These are phyloP conservation scores for Fusarium falciforme DNA, from an alignment of 2,329 filamentous ascomycete genomes.

Conservation along the genomic window DNA sequence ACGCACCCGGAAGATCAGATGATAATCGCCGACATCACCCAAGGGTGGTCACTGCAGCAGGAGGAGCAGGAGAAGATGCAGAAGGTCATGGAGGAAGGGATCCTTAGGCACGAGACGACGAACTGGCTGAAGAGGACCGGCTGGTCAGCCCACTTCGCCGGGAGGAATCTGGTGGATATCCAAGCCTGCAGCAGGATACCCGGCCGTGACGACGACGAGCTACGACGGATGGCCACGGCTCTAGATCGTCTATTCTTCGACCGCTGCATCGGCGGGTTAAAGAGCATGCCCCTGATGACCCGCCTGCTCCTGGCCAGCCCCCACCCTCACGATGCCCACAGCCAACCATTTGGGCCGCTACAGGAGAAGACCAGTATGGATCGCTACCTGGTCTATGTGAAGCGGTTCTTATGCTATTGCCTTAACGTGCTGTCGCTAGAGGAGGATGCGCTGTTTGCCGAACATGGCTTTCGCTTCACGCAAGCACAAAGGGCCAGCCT, in stretches of 20 bases:
- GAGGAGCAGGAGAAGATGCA: neutral
- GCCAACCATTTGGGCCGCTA: neutral
- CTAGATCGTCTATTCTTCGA: conserved; percentile 2
- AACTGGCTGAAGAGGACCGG: neutral
- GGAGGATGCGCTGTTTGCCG: no score
- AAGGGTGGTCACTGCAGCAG: neutral
- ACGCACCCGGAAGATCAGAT: neutral
- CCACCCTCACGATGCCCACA: no score
- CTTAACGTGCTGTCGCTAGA: no score
- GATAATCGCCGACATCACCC: neutral
- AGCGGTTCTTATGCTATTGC: no score
- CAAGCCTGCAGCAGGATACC: conserved; percentile 2
- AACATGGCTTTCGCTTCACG: no score
- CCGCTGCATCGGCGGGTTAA: neutral
- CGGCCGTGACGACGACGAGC: neutral
- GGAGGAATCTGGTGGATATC: neutral
- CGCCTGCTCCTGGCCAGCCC: neutral
- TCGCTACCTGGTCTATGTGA: neutral
- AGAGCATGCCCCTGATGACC: conserved; percentile 1
- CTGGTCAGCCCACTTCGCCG: neutral
- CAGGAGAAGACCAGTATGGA: conserved; percentile 2
- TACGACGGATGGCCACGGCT: neutral
- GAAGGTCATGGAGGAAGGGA: conserved; percentile 3
- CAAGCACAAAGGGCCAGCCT: no score
- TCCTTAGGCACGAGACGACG: neutral